Conservation (phyloP, 2,329 filamentous ascomycete species). For the Huntiella moniliformis region DNA sequence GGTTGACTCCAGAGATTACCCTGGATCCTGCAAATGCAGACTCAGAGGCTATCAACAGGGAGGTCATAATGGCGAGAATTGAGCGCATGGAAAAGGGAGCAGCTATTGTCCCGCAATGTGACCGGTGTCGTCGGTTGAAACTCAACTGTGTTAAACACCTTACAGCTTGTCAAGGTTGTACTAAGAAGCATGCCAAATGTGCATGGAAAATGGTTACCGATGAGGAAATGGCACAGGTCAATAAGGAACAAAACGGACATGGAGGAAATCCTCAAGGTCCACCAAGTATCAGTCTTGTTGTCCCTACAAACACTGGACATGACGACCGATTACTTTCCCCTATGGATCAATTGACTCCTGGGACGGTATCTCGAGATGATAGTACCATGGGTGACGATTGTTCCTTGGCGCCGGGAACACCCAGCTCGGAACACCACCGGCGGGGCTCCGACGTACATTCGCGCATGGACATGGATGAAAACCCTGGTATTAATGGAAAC, state of each 20-base stretch:
- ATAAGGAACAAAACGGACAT: conserved; percentile 4
- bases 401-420: conserved; percentile 8
- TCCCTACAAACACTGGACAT: conserved; percentile 7
- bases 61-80: conserved; percentile 54
- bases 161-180: conserved; percentile 72
- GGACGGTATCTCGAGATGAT: conserved; percentile 9
- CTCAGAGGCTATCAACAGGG: conserved; percentile 16
- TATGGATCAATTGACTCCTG: conserved; percentile 9
- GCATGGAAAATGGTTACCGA: conserved; percentile 67
- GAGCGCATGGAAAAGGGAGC: conserved; percentile 59
- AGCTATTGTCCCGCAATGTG: conserved; percentile 62
- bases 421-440: conserved; percentile 7
- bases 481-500: too few relatives aligned
- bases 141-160: conserved; percentile 73
- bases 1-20: conserved; percentile 9
- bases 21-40: conserved; percentile 6
- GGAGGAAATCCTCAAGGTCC: neutral
- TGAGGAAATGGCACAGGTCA: conserved; percentile 32
- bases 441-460: conserved; percentile 3
- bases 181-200: conserved; percentile 78
- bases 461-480: conserved; percentile 10
- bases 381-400: conserved; percentile 9
- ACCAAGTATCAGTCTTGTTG: conserved; percentile 7
- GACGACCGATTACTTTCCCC: conserved; percentile 9
- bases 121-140: conserved; percentile 60